phyloP scores from a whole-genome alignment of 768 basidiomycete species.

The Rhizopogon roseolus region DNA sequence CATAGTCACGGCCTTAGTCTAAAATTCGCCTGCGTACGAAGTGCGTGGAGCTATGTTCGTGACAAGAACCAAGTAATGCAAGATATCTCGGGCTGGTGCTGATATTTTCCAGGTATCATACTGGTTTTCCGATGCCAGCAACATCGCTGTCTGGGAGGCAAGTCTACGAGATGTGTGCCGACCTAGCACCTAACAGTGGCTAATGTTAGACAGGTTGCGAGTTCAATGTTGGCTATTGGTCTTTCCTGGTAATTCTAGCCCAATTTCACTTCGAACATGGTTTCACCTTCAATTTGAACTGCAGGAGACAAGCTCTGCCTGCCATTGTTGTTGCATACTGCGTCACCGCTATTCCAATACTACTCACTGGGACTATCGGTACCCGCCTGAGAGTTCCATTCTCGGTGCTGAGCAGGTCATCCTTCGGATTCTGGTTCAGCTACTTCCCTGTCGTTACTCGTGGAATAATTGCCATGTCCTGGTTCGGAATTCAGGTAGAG shows the following conservation, averaged over 20 bases:
- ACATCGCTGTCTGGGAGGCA: slow-evolving; percentile 43
- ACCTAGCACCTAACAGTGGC: neutral
- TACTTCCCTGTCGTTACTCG: slow-evolving; percentile 82
- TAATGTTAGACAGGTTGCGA: slow-evolving; percentile 35
- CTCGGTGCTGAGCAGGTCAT: slow-evolving; percentile 74
- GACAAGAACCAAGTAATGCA: slow-evolving; percentile 42
- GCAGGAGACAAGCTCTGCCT: slow-evolving; percentile 59
- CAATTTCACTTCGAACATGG: neutral
- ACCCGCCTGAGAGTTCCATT: slow-evolving; percentile 76
- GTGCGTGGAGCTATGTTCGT: slow-evolving; percentile 57
- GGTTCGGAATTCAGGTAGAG: slow-evolving; percentile 69
- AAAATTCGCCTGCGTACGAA: neutral
- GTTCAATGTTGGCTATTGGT: slow-evolving; percentile 71
- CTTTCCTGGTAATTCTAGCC: slow-evolving; percentile 50
- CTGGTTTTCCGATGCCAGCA: slow-evolving; percentile 23
- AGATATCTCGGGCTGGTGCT: slow-evolving; percentile 17
- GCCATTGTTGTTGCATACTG: slow-evolving; percentile 70
- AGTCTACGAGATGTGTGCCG: neutral
- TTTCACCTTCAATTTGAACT: neutral
- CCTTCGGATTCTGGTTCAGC: slow-evolving; percentile 86
- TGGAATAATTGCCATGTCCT: slow-evolving; percentile 73
- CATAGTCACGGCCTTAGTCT: neutral
- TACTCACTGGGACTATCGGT: slow-evolving; percentile 75
- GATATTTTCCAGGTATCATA: slow-evolving; percentile 24
- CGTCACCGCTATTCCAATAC: slow-evolving; percentile 69